Evolutionary conservation across 139 green algal species (phyloP).

Genomic region (Edaphochlamys debaryana): DNA sequence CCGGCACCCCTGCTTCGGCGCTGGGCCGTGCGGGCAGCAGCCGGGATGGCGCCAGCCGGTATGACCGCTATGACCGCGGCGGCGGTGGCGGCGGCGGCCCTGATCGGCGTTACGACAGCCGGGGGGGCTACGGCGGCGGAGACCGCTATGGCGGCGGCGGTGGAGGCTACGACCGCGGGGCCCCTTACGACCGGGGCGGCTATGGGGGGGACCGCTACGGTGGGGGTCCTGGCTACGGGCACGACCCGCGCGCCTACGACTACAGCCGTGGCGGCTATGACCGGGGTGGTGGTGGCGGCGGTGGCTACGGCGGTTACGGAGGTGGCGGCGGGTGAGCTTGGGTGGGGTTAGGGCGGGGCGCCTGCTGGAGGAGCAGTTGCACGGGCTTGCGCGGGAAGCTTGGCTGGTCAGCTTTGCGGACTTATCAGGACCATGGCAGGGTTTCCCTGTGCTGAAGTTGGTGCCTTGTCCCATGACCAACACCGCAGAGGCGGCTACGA

Average conservation of each 20-base stretch:
- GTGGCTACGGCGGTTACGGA: constrained; percentile 36
- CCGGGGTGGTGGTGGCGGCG: not conserved
- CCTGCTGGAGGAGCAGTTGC: no score
- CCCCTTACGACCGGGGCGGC: not conserved
- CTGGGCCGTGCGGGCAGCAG: constrained; percentile 51
- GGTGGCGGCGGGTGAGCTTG: not conserved
- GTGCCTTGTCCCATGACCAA: no score
- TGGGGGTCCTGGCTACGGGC: not conserved
- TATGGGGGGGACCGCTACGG: not conserved
- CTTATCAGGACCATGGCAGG: no score
- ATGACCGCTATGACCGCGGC: constrained; percentile 1
- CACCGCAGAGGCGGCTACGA: constrained; percentile 22
- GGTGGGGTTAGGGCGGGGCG: no score
- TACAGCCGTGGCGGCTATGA: constrained; percentile 9
- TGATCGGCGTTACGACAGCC: constrained; percentile 1
- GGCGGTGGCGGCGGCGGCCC: not conserved
- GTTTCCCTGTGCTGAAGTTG: no score
- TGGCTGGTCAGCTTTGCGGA: no score
- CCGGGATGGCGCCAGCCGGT: constrained; percentile 3
- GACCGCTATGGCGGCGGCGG: constrained; percentile 35
- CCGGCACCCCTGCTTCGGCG: constrained; percentile 72
- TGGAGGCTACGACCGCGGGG: constrained; percentile 23
- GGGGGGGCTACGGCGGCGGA: not conserved
- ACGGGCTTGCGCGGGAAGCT: no score
- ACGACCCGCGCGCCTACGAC: not conserved